These are phyloP conservation scores for Vachellia pachyceras DNA, from an alignment of 306 rosid species.

Conservation along the genomic window DNA sequence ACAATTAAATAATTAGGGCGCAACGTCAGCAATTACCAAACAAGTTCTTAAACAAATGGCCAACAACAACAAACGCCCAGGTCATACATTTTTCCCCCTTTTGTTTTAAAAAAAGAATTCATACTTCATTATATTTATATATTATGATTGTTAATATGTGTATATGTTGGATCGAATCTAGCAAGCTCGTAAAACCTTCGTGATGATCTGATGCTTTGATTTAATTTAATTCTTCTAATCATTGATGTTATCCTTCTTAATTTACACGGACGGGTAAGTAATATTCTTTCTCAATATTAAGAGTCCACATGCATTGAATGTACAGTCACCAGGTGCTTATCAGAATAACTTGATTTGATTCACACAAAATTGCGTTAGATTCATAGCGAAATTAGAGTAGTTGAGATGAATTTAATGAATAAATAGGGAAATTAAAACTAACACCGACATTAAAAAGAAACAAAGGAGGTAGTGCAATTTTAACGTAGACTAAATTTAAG, in stretches of 20 bases:
- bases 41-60: slow-evolving; percentile 39
- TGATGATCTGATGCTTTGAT: not conserved
- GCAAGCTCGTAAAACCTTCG: not conserved
- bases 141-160: slow-evolving; percentile 35
- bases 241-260: not conserved
- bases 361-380: not conserved
- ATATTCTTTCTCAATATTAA: not conserved
- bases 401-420: not conserved
- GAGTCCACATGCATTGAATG: not conserved
- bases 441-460: not conserved
- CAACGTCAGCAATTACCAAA: slow-evolving; percentile 33
- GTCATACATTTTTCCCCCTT: slow-evolving; percentile 34
- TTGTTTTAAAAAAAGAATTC: not conserved
- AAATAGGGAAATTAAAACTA: not conserved
- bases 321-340: not conserved
- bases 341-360: not conserved
- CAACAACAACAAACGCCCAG: slow-evolving; percentile 44
- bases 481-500: not conserved
- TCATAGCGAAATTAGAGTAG: not conserved
- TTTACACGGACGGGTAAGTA: not conserved
- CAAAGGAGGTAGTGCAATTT: not conserved
- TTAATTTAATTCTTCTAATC: not conserved
- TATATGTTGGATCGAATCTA: not conserved
- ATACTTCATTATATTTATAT: slow-evolving; percentile 9
- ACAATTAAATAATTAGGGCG: slow-evolving; percentile 19